Evolutionary conservation across 176 grass and related monocot genomes (phyloP), one percentile per base, ranked within the genome.

Genomic region (sorghum (Sorghum bicolor)): DNA sequence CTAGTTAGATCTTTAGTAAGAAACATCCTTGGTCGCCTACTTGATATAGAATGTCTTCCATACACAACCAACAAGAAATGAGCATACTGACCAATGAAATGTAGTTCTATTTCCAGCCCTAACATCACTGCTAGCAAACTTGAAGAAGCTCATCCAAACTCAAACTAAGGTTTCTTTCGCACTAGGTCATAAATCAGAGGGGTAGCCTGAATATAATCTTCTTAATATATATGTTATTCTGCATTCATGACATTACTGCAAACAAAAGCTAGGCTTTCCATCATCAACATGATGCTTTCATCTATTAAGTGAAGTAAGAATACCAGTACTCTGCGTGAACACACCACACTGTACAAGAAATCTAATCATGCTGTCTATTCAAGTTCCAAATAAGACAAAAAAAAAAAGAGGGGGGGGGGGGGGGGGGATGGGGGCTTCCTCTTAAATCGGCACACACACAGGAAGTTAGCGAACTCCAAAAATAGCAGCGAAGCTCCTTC

Each of bases 391-490:
- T 48, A 36, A 19, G 25, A 40, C 77, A 6, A 29, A 70, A 70
- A n/a, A 37, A 22, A 6, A 29, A 70, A 30, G 19, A 12, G 10
- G 8, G 22, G 11, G 22, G 17, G 10, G 8, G 22, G 11, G 22
- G 11, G 53, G 3, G 53, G 20, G 20, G 2, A 2, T n/a, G 20
- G 55, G 17, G 55, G 55, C 55, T 60, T 75, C 62, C 74, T 60
- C 52, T 10, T 48, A 39, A 72, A 78, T 36, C 36, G 37, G 67
- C 60, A 83, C 4, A 0, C 4, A 0, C 52, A 41, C 16, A 64
- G 71, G 30, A 85, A 81, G 50, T 63, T 34, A 63, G 63, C 62
- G 72, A 43, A 67, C 26, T 78, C 83, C 57, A 86, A 89, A 89
- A 81, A 85, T 76, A 89, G 82, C 41, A 26, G 52, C 53, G 5